These are phyloP conservation scores for Priceomyces carsonii DNA, from an alignment of 805 yeast genomes.

Conservation along the genomic window DNA sequence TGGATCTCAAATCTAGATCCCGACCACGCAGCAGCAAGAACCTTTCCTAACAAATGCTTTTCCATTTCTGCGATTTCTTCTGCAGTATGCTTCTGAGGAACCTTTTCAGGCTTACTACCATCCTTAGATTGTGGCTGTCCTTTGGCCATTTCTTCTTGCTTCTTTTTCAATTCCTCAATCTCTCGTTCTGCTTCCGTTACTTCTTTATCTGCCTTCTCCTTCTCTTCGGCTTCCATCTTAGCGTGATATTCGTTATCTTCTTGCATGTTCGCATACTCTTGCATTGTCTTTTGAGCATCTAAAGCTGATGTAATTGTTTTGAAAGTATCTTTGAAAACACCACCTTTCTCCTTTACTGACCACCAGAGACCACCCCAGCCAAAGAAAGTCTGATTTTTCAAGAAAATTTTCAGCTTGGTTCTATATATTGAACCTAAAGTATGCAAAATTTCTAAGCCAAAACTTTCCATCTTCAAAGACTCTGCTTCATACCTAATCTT, in stretches of 20 bases:
- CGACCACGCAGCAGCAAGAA: conserved; percentile 82
- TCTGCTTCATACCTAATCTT: conserved; percentile 83
- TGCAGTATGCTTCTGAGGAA: conserved; percentile 46
- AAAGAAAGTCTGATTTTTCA: conserved; percentile 62
- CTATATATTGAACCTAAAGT: conserved; percentile 70
- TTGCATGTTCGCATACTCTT: conserved; percentile 68
- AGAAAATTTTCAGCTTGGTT: conserved; percentile 62
- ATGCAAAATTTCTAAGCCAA: conserved; percentile 80
- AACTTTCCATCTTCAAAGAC: conserved; percentile 75
- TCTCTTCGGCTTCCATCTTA: conserved; percentile 35
- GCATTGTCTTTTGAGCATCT: conserved; percentile 79
- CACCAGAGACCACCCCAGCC: conserved; percentile 72
- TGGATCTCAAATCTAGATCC: conserved; percentile 80
- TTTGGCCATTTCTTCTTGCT: conserved; percentile 9
- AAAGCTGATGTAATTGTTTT: conserved; percentile 70
- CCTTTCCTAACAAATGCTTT: conserved; percentile 74
- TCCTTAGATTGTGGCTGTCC: no score
- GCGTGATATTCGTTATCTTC: conserved; percentile 50
- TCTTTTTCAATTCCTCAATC: conserved; percentile 31
- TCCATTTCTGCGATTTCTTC: conserved; percentile 73
- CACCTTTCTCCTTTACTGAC: conserved; percentile 71
- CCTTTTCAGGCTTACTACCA: conserved; percentile 13
- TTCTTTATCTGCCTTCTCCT: conserved; percentile 14
- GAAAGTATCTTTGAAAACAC: conserved; percentile 70
- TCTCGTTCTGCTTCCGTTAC: conserved; percentile 21